Percentiles rank a stretch among this genome's conserved stretches.
These are phyloP conservation scores for Tephrocybe rancida DNA, from an alignment of 768 basidiomycete genomes.

Conservation along the genomic window DNA sequence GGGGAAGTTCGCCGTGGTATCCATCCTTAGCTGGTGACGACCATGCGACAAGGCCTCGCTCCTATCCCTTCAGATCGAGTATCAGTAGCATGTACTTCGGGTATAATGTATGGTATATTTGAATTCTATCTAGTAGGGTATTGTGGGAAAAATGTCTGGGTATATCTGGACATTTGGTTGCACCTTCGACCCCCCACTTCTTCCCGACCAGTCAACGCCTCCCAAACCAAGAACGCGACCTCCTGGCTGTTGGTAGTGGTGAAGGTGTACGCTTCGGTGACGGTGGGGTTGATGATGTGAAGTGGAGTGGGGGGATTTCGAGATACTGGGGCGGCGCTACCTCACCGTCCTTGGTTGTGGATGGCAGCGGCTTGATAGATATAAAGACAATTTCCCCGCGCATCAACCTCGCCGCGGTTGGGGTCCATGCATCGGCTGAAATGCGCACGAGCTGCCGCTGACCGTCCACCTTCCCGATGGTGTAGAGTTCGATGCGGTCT, in stretches of 20 bases:
- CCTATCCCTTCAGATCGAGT: neutral
- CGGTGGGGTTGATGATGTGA: slow-evolving; percentile 26
- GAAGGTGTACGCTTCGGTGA: slow-evolving; percentile 23
- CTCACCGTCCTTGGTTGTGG: slow-evolving; percentile 23
- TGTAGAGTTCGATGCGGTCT: slow-evolving; percentile 45
- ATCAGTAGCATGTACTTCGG: neutral
- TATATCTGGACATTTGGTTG: neutral
- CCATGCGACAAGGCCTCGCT: no score
- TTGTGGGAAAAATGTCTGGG: neutral
- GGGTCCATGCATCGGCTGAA: slow-evolving; percentile 53
- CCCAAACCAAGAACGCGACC: slow-evolving; percentile 19
- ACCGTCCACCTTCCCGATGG: slow-evolving; percentile 33
- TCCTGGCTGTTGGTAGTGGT: slow-evolving; percentile 15
- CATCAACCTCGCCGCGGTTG: slow-evolving; percentile 38
- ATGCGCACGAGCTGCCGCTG: slow-evolving; percentile 44
- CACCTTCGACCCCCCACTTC: neutral
- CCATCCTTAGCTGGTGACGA: no score
- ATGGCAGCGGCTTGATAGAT: slow-evolving; percentile 34
- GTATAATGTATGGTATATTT: no score
- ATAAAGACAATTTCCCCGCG: slow-evolving; percentile 54
- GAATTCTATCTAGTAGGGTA: neutral
- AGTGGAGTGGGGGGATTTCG: slow-evolving; percentile 29
- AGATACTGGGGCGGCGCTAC: slow-evolving; percentile 50
- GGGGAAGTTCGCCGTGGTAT: no score
- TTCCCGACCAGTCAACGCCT: slow-evolving; percentile 4